Evolutionary conservation across 345 rosid species (phyloP).

Genomic region (Pseudoturritis turrita): DNA sequence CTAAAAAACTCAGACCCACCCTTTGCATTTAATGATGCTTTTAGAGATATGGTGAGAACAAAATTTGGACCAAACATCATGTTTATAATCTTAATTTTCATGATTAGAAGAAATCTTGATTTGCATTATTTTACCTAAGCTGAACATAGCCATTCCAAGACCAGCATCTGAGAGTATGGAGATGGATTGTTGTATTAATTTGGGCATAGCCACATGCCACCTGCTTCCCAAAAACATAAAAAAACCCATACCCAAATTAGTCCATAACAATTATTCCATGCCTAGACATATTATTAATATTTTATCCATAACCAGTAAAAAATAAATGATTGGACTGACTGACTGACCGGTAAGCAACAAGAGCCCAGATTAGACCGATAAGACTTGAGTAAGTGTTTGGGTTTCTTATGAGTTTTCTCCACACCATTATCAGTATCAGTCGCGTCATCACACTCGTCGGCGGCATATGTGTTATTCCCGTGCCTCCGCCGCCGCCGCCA

Average conservation of each 20-base stretch:
- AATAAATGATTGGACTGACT: neutral
- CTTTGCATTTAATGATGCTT: slow-evolving; percentile 14
- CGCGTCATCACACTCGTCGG: slow-evolving; percentile 96
- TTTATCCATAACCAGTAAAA: neutral
- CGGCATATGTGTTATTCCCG: slow-evolving; percentile 52
- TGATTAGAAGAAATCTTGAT: neutral
- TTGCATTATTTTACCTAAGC: slow-evolving; percentile 58
- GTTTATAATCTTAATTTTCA: neutral
- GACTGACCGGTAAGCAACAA: slow-evolving; percentile 73
- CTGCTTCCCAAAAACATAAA: slow-evolving; percentile 34
- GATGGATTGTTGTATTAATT: slow-evolving; percentile 68
- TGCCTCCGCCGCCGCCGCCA: slow-evolving; percentile 25
- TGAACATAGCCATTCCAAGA: slow-evolving; percentile 99
- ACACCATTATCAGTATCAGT: slow-evolving; percentile 90
- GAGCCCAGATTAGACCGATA: slow-evolving; percentile 83
- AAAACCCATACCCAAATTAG: slow-evolving; percentile 20
- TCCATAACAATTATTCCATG: neutral
- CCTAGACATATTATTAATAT: too few relatives aligned
- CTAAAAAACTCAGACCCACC: neutral
- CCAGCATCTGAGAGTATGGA: slow-evolving; percentile 97
- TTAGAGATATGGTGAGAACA: slow-evolving; percentile 8
- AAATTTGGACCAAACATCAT: neutral
- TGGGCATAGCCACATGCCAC: slow-evolving; percentile 94
- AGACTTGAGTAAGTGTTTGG: slow-evolving; percentile 98
- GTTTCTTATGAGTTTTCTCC: slow-evolving; percentile 93